phyloP scores from a whole-genome alignment of 805 yeast species.

The Saccharomyces paradoxus region DNA sequence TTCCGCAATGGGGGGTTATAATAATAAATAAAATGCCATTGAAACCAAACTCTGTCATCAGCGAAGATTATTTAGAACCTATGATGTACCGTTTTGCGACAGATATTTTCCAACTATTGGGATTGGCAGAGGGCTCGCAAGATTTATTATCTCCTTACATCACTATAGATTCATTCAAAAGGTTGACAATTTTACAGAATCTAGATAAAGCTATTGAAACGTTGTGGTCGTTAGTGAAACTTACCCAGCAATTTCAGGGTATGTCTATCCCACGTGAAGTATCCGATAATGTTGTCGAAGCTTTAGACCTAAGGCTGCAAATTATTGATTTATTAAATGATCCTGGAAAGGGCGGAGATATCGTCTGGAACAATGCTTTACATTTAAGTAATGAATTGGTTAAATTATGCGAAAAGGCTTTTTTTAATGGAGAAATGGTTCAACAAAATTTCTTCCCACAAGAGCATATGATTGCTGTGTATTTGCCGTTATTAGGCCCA shows the following conservation, averaged over 20 bases:
- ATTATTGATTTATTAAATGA: conserved; percentile 25
- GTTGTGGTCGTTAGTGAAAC: conserved; percentile 59
- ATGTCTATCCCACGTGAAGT: conserved; percentile 81
- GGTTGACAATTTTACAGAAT: conserved; percentile 52
- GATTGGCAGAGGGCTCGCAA: conserved; percentile 51
- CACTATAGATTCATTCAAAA: conserved; percentile 57
- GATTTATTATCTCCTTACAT: conserved; percentile 41
- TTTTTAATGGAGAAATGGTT: conserved; percentile 90
- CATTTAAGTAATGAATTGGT: conserved; percentile 42
- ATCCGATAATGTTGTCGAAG: conserved; percentile 42
- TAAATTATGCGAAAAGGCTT: conserved; percentile 50
- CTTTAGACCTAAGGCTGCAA: conserved; percentile 38
- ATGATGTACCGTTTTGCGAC: conserved; percentile 62
- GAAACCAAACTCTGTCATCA: conserved; percentile 26
- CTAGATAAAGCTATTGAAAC: conserved; percentile 58
- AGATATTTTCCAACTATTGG: conserved; percentile 66
- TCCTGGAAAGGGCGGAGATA: conserved; percentile 25
- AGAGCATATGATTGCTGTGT: conserved; percentile 92
- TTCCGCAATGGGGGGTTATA: conserved; percentile 81
- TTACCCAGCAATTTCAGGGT: conserved; percentile 60
- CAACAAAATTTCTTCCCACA: conserved; percentile 92
- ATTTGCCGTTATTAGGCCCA: conserved; percentile 86
- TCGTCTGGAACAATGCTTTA: conserved; percentile 44
- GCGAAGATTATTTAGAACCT: conserved; percentile 42
- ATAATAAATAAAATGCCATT: conserved; percentile 36